Conservation (phyloP, 495 filamentous ascomycete species). For the Cladorrhinum samala region DNA sequence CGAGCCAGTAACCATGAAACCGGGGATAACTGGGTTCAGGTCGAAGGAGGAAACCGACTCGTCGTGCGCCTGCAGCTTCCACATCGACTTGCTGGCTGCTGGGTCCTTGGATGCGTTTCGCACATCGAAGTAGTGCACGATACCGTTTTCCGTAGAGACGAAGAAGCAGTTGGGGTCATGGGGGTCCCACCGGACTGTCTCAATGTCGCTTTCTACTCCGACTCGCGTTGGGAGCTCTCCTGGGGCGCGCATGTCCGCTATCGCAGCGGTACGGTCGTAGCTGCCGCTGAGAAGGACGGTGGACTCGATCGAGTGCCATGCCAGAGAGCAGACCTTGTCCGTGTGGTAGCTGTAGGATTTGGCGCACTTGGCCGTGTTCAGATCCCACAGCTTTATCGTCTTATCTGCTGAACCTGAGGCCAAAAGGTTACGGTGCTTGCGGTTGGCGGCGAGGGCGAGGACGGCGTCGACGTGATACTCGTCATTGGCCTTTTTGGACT, state of each 20-base stretch:
- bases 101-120: conserved; percentile 63
- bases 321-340: conserved; percentile 91
- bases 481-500: conserved; percentile 78
- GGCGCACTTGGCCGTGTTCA: conserved; percentile 83
- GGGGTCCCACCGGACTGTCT: conserved; percentile 85
- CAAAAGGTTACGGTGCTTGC: conserved; percentile 89
- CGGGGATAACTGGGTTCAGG: conserved; percentile 80
- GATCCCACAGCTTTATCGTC: conserved; percentile 96
- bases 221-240: conserved; percentile 71
- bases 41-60: conserved; percentile 93
- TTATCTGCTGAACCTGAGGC: conserved; percentile 93
- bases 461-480: conserved; percentile 93
- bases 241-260: conserved; percentile 88
- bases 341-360: conserved; percentile 89
- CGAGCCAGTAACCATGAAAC: conserved; percentile 87
- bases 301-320: conserved; percentile 84
- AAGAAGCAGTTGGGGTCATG: conserved; percentile 92
- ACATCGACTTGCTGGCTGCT: conserved; percentile 71
- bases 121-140: conserved; percentile 81
- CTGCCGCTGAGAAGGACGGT: conserved; percentile 86
- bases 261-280: conserved; percentile 89
- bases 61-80: conserved; percentile 93
- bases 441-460: conserved; percentile 82
- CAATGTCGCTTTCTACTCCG: conserved; percentile 92
- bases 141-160: conserved; percentile 84